Conservation (phyloP, 1,284 basidiomycete genomes). For the Leccinum insolens region DNA sequence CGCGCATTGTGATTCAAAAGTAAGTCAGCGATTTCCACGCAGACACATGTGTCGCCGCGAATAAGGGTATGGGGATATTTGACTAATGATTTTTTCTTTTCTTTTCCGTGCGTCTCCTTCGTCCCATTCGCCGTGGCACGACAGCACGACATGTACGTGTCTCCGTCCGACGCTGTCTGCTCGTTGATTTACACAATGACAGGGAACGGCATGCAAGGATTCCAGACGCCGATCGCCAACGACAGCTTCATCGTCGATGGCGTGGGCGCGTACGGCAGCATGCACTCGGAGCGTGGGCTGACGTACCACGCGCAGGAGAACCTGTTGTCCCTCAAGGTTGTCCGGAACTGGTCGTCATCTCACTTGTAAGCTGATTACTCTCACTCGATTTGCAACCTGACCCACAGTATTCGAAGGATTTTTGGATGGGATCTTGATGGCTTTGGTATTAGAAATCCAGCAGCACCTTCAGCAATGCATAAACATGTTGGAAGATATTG, state of each 20-base stretch:
- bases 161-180: neutral
- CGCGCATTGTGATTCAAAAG: constrained; percentile 70
- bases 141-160: constrained; percentile 69
- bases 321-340: no score
- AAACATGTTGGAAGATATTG: no score
- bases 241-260: constrained; percentile 74
- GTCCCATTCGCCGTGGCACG: neutral
- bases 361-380: no score
- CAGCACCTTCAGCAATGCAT: no score
- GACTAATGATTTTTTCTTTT: neutral
- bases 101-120: neutral
- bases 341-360: no score
- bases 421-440: no score
- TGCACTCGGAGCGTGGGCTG: constrained; percentile 67
- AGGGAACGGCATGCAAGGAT: constrained; percentile 73
- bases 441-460: no score
- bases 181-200: neutral
- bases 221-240: constrained; percentile 63
- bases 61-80: no score
- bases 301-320: constrained; percentile 42
- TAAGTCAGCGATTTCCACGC: constrained; percentile 35
- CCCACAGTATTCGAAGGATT: no score
- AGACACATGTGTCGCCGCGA: neutral
- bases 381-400: no score
- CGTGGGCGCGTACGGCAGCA: constrained; percentile 64